Percentiles rank a stretch among this genome's conserved stretches.
Conservation (phyloP, 2,329 filamentous ascomycete species). For the Claviceps paspali region DNA sequence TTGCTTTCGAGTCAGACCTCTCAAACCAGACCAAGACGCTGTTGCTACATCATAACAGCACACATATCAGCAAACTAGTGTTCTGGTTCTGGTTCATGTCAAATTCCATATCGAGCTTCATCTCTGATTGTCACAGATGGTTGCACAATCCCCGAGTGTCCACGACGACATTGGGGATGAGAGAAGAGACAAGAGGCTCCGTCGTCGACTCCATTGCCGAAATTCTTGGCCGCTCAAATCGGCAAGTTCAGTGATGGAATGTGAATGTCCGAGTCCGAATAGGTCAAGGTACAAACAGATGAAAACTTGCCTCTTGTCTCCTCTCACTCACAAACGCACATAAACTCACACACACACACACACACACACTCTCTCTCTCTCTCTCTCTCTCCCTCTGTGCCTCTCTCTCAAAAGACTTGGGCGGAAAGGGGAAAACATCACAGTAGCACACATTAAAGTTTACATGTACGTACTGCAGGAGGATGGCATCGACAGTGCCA, state of each 20-base stretch:
- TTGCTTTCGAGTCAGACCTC: neutral
- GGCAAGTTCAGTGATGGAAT: neutral
- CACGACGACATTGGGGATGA: too few species aligned
- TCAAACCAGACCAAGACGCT: neutral
- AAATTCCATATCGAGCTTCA: neutral
- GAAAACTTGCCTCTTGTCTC: too few species aligned
- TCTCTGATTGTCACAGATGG: conserved; percentile 1
- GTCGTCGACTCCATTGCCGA: neutral
- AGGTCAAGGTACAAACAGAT: too few species aligned
- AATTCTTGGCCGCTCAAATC: neutral
- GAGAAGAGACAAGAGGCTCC: too few species aligned
- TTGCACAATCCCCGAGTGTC: neutral
- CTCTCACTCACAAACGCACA: too few species aligned
- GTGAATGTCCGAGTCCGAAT: too few species aligned
- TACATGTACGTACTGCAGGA: neutral
- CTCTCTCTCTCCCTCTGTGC: too few species aligned
- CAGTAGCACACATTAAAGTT: neutral
- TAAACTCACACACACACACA: too few species aligned
- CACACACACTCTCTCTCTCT: neutral
- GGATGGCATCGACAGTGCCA: conserved; percentile 1
- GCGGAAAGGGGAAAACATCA: neutral
- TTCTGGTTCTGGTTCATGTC: too few species aligned
- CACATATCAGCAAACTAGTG: neutral
- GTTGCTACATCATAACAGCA: neutral
- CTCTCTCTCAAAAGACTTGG: neutral